Base-by-base conservation (phyloP, 73 alveolate species). In the Stentor roeselii region DNA sequence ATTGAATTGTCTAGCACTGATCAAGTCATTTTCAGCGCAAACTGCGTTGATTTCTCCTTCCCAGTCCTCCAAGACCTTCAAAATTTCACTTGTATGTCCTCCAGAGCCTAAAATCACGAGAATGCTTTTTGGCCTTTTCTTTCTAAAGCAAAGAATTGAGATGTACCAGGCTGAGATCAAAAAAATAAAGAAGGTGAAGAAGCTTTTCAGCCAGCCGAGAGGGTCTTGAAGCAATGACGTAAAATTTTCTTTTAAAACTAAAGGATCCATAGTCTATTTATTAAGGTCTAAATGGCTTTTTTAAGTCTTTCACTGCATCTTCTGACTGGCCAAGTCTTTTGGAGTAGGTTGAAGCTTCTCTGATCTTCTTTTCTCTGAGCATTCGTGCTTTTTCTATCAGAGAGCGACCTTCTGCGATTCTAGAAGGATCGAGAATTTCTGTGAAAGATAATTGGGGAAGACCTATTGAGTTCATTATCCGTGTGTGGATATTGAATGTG, bases 1-100 rank as follows among this genome's bases (percentile, higher is more conserved):
- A 60, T 32, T 86, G 32, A 90, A 85, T 82, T 89, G 91, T 84
- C 84, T 92, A 83, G 83, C 84, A 75, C 93, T 84, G 84, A 87
- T 86, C 75, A 86, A 87, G 82, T 94, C 98, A 59, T 89, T 85
- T 60, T 91, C 94, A 35, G 94, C 89, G 60, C 90, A 83, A 3
- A 94, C 75, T 41, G 90, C 86, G 59, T 82, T 84, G 34, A 92
- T 85, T 30, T 85, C 61, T 35, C 86, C 84, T 75, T 89, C 93
- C 89, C 89, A 91, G 75, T 85, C 76, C 84, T 87, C 82, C 59
- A 94, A 76, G 94, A 92, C 86, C 61, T 85, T 76, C 67, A 92
- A 89, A 83, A 94, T 92, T 86, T 94, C 98, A 3, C 95, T 93
- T 1, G 98, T 94, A 83, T 94, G 98, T 0, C 98, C 98, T 3